Percentiles rank a stretch among this genome's conserved stretches.
Evolutionary conservation across 768 basidiomycete genomes (phyloP).

Genomic region (Suillus clintonianus): DNA sequence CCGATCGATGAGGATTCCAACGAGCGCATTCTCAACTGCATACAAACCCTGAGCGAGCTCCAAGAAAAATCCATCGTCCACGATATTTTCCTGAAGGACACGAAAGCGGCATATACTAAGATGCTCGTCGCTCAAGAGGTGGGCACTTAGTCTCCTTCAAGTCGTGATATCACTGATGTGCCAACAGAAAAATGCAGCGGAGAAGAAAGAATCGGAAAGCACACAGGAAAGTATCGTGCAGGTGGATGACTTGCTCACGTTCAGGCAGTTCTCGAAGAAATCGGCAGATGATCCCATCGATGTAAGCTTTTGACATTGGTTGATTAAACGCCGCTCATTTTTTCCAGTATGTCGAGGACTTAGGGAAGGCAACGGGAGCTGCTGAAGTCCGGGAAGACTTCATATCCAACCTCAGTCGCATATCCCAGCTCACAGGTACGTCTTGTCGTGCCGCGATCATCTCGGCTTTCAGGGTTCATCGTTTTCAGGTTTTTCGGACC

Average conservation of each 20-base stretch:
- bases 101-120: conserved; percentile 87
- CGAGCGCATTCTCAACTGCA: conserved; percentile 95
- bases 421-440: conserved; percentile 89
- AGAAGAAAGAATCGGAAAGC: conserved; percentile 84
- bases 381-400: conserved; percentile 88
- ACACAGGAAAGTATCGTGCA: conserved; percentile 70
- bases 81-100: conserved; percentile 80
- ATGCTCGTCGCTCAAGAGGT: conserved; percentile 96
- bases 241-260: conserved; percentile 83
- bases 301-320: too few species aligned
- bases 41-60: conserved; percentile 87
- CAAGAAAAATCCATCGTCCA: conserved; percentile 57
- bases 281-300: too few species aligned
- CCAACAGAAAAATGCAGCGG: conserved; percentile 78
- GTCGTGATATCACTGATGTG: conserved; percentile 4
- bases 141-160: conserved; percentile 13
- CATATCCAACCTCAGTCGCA: conserved; percentile 89
- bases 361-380: conserved; percentile 86
- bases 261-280: too few species aligned
- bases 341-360: conserved; percentile 80
- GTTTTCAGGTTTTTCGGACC: conserved; percentile 86
- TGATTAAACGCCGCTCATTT: not conserved
- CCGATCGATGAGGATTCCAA: conserved; percentile 99
- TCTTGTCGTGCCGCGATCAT: conserved; percentile 21
- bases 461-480: not conserved